Base-by-base conservation (phyloP, 208 protist genomes). In the Porcisia deanei region DNA sequence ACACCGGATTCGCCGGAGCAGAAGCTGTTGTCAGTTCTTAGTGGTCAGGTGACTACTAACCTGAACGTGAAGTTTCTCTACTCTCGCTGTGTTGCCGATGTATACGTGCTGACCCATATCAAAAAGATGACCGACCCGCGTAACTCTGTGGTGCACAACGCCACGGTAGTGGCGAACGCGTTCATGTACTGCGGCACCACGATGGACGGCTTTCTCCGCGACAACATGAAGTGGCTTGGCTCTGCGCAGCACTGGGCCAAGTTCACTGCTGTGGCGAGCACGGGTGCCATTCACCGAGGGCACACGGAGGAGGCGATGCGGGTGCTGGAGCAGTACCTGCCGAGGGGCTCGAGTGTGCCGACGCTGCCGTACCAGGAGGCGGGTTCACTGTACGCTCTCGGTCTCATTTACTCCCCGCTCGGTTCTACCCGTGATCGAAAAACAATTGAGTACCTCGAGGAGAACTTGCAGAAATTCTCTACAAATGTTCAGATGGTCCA, bases 121-220 rank as follows among this genome's bases (percentile, higher is more conserved):
- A 99, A 99, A 89, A 82, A 84, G 53, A 80, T 73, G 73, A 87
- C 97, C 37, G 93, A 97, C 79, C 55, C 83, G 12, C 84, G 83
- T 61, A 88, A 89, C 75, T 70, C 88, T 30, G 71, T 97, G n/a
- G 85, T 98, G 37, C 96, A 99, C 88, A 98, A 91, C 68, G 98
- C 96, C 4, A 98, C 93, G 9, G 94, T 99, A 34, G 96, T 99
- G 57, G 88, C 97, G 25, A 96, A 99, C 87, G 96, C 93, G 7
- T 83, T 99, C 66, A 99, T 99, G 98, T 97, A 99, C 82, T 88
- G 92, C 73, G 99, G 99, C 54, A 99, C 99, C 22, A 99, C 98
- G 59, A 93, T 96, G 72, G 99, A 99, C 88, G 84, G 76, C 45
- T 99, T 99, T 88, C 80, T 99, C 43, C 88, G 98, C 57, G 95